A percentile compares a stretch with the other conserved stretches of the same genome.
Conservation (phyloP, 441 rosid species). For the Adansonia gregorii region DNA sequence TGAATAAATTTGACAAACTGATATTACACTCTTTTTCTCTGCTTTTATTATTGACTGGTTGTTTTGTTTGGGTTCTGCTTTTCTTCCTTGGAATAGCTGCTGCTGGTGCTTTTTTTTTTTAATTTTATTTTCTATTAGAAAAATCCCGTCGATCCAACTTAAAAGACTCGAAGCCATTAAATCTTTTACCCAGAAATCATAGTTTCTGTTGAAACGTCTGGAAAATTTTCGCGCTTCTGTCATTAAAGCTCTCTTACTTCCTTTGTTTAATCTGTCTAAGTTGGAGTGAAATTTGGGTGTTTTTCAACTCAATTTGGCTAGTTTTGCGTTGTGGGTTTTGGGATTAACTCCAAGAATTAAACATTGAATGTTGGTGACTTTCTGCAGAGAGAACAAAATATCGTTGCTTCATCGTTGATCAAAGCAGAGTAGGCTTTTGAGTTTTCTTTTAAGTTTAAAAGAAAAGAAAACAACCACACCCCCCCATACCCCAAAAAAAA, state of each 20-base stretch:
- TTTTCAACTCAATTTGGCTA: constrained; percentile 19
- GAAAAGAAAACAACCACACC: too few species aligned
- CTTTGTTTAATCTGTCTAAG: constrained; percentile 16
- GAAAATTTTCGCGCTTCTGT: neutral
- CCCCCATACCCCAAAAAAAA: neutral
- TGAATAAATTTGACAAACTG: neutral
- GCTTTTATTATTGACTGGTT: neutral
- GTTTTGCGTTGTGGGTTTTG: constrained; percentile 19
- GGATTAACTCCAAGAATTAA: constrained; percentile 37
- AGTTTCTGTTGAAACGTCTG: constrained; percentile 33
- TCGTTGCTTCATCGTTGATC: constrained; percentile 37
- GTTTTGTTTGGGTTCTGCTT: constrained; percentile 21
- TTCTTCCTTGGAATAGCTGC: constrained; percentile 30
- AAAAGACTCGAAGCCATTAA: neutral
- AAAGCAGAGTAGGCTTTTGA: constrained; percentile 37
- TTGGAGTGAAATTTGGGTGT: neutral
- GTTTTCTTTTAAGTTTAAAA: constrained; percentile 41
- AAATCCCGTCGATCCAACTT: constrained; percentile 7
- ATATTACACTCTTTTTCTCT: neutral
- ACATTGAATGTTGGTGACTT: constrained; percentile 27
- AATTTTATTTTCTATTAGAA: constrained; percentile 23
- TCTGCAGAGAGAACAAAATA: constrained; percentile 4
- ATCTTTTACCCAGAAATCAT: constrained; percentile 28
- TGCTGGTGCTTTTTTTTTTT: constrained; percentile 5
- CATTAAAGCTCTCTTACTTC: neutral